These are phyloP conservation scores for Saccharomycopsis sp. DNA, from an alignment of 805 yeast species.

Conservation along the genomic window DNA sequence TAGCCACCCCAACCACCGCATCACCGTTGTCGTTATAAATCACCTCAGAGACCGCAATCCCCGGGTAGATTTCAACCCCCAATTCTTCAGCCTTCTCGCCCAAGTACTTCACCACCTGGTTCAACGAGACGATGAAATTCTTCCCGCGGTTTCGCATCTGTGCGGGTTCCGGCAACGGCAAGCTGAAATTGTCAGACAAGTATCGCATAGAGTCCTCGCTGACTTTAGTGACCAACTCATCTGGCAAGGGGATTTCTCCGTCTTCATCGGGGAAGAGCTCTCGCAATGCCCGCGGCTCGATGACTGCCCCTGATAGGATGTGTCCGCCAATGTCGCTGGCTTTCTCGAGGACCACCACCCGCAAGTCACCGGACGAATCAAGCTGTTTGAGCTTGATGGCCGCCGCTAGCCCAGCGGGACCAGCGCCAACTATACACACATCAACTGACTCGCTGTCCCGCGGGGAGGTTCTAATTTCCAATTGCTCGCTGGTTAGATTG, in stretches of 20 bases:
- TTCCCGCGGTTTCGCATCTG: slow-evolving; percentile 75
- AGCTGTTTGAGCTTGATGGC: slow-evolving; percentile 86
- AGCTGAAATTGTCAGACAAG: slow-evolving; percentile 50
- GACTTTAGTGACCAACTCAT: slow-evolving; percentile 68
- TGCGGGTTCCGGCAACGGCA: slow-evolving; percentile 89
- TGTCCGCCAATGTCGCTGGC: slow-evolving; percentile 92
- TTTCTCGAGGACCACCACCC: slow-evolving; percentile 88
- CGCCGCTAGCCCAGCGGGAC: slow-evolving; percentile 94
- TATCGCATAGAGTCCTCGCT: slow-evolving; percentile 67
- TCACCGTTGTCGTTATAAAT: slow-evolving; percentile 48
- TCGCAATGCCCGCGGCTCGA: slow-evolving; percentile 82
- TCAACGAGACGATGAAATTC: slow-evolving; percentile 80
- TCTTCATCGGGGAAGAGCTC: slow-evolving; percentile 68
- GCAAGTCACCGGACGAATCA: slow-evolving; percentile 62
- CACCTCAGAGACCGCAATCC: slow-evolving; percentile 77
- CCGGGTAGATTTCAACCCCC: slow-evolving; percentile 92
- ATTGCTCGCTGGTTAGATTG: too few species aligned
- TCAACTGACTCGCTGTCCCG: slow-evolving; percentile 83
- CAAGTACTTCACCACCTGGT: slow-evolving; percentile 72
- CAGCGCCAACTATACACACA: slow-evolving; percentile 95
- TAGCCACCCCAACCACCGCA: slow-evolving; percentile 81
- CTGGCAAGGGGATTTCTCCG: slow-evolving; percentile 68
- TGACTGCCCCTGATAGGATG: slow-evolving; percentile 86
- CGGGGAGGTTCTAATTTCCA: too few species aligned
- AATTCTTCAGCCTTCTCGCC: slow-evolving; percentile 86